phyloP scores from a whole-genome alignment of 176 grass and related monocot species.

The Carex myosuroides region DNA sequence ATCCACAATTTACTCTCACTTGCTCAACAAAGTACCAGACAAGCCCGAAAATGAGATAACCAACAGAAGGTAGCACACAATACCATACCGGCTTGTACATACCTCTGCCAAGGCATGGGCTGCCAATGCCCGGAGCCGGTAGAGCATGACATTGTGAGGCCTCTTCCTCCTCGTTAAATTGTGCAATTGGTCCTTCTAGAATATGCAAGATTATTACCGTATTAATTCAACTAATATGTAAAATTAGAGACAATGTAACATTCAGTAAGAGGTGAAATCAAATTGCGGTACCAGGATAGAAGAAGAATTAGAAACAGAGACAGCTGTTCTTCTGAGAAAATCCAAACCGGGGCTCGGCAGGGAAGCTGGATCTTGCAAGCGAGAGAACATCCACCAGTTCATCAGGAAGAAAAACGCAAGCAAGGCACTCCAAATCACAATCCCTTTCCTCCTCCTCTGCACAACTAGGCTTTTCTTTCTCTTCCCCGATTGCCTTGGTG shows the following conservation, averaged over 20 bases:
- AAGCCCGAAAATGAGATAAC: neutral
- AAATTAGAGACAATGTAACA: neutral
- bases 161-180: constrained; percentile 26
- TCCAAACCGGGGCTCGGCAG: constrained; percentile 15
- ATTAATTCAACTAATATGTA: neutral
- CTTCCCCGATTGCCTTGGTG: constrained; percentile 9
- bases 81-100: neutral
- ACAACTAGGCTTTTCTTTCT: constrained; percentile 27
- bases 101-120: constrained; percentile 93
- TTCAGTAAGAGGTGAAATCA: neutral
- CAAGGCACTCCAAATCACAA: constrained; percentile 53
- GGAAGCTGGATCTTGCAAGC: constrained; percentile 65
- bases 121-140: constrained; percentile 56
- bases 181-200: neutral
- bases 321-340: constrained; percentile 7
- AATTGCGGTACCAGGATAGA: constrained; percentile 10
- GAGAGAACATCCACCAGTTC: constrained; percentile 99
- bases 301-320: constrained; percentile 1
- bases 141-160: constrained; percentile 59
- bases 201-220: neutral
- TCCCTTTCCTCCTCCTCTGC: constrained; percentile 41
- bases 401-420: constrained; percentile 94
- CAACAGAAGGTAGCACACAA: neutral
- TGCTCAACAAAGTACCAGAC: neutral
- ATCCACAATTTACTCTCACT: neutral